Evolutionary conservation across 2,329 filamentous ascomycete genomes (phyloP).

Genomic region (Mycosphaerella sp.): DNA sequence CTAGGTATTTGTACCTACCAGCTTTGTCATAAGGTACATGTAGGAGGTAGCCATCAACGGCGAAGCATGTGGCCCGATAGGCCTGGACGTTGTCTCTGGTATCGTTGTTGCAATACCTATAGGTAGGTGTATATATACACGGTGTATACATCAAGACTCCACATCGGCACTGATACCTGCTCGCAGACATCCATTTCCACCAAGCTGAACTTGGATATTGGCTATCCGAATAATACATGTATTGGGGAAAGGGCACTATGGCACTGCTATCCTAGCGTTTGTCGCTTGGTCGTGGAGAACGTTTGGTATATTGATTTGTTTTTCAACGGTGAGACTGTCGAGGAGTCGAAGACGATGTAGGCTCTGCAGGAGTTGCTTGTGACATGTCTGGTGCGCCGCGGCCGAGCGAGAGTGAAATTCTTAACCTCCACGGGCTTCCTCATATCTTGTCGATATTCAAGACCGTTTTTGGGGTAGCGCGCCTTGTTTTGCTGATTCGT

Average conservation of each 20-base stretch:
- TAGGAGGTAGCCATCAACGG: slow-evolving; percentile 19
- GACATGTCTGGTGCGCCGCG: slow-evolving; percentile 34
- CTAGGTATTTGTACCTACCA: slow-evolving; percentile 5
- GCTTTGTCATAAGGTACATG: slow-evolving; percentile 15
- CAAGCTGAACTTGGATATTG: slow-evolving; percentile 40
- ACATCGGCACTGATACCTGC: not conserved
- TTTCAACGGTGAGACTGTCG: slow-evolving; percentile 30
- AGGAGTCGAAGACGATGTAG: slow-evolving; percentile 22
- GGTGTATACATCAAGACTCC: not conserved
- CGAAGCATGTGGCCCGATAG: slow-evolving; percentile 35
- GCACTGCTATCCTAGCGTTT: slow-evolving; percentile 26
- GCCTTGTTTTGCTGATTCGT: too few species aligned
- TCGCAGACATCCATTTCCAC: slow-evolving; percentile 33
- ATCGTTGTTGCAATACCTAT: slow-evolving; percentile 6
- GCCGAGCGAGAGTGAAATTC: slow-evolving; percentile 1
- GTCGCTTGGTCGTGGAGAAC: slow-evolving; percentile 34
- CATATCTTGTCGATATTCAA: too few species aligned
- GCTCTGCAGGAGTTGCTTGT: slow-evolving; percentile 32
- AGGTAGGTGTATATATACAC: too few species aligned
- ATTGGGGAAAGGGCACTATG: slow-evolving; percentile 30
- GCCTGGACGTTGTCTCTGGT: slow-evolving; percentile 31
- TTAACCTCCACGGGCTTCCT: too few species aligned
- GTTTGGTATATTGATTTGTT: slow-evolving; percentile 26
- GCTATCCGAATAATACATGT: slow-evolving; percentile 31
- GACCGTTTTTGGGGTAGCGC: too few species aligned